A percentile compares a stretch with the other conserved stretches of the same genome.
Conservation (phyloP, 768 basidiomycete genomes). For the Hericium alpestre region DNA sequence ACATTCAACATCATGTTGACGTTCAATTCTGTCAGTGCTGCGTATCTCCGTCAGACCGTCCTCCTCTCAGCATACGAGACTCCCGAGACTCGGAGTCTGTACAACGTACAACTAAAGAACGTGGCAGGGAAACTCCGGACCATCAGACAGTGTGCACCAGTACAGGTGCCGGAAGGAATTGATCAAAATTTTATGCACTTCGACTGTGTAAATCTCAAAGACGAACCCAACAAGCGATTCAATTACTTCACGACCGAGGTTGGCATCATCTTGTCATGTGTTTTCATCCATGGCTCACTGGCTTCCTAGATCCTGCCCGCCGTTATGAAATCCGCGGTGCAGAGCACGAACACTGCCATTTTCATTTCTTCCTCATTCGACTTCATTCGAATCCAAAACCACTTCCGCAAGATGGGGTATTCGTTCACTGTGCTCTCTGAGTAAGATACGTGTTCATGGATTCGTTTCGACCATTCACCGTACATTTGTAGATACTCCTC, state of each 20-base stretch:
- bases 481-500: conserved; percentile 62
- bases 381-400: conserved; percentile 83
- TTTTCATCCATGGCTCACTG: no score
- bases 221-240: conserved; percentile 83
- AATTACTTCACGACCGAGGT: conserved; percentile 82
- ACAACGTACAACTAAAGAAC: conserved; percentile 66
- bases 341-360: conserved; percentile 78
- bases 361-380: conserved; percentile 95
- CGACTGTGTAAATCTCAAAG: conserved; percentile 56
- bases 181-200: conserved; percentile 74
- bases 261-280: conserved; percentile 7
- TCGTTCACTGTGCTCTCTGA: conserved; percentile 84
- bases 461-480: not conserved
- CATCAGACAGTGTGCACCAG: conserved; percentile 57
- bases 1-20: not conserved
- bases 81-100: conserved; percentile 76
- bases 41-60: conserved; percentile 83
- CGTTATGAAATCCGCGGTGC: conserved; percentile 85
- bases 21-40: conserved; percentile 39
- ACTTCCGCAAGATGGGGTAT: conserved; percentile 66
- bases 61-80: conserved; percentile 82
- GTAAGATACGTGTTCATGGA: conserved; percentile 30
- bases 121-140: conserved; percentile 74
- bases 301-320: conserved; percentile 60
- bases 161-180: conserved; percentile 75